Evolutionary conservation across 805 yeast genomes (phyloP), one percentile per base, ranked within the genome.

Genomic region (Kregervanrija delftensis): DNA sequence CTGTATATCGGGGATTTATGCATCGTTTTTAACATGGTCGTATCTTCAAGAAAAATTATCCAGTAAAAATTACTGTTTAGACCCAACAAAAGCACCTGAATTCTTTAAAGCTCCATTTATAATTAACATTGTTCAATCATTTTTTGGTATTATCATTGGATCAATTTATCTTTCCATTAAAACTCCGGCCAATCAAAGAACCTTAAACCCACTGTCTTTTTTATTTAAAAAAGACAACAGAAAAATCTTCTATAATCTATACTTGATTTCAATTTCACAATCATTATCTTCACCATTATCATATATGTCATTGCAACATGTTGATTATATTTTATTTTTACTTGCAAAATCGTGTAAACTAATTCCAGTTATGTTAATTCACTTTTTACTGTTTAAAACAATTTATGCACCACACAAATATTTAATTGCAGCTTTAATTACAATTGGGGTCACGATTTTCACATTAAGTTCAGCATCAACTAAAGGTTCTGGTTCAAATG

Each of bases 331-430:
- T 57, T 84, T 95, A 0, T 83, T 78, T 54, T 74, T 91, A 50
- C 72, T 93, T 49, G 95, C 96, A 14, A 93, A 93, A 60, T 83
- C 96, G 44, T 91, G 98, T 61, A 93, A 93, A 57, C 72, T 93
- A 62, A 78, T 93, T 16, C 99, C 99, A 0, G 96, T 91, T n/a
- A 81, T 93, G 83, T 59, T 86, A 32, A 85, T 93, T 3, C 96
- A 89, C 57, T 66, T 82, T 46, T 53, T 79, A 12, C 55, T 86
- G 11, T 91, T 89, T 65, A 72, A 83, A 37, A 77, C 85, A 4
- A 66, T 64, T 43, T 91, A 87, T 61, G 89, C 96, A 0, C 44
- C 63, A 2, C 79, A 82, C 65, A 93, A 93, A 64, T 86, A 86
- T 59, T 48, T 76, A 12, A 95, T 91, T 14, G 96, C 96, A 0